Base-by-base conservation (phyloP, 805 yeast genomes). In the Wickerhamiella sergipiensis region DNA sequence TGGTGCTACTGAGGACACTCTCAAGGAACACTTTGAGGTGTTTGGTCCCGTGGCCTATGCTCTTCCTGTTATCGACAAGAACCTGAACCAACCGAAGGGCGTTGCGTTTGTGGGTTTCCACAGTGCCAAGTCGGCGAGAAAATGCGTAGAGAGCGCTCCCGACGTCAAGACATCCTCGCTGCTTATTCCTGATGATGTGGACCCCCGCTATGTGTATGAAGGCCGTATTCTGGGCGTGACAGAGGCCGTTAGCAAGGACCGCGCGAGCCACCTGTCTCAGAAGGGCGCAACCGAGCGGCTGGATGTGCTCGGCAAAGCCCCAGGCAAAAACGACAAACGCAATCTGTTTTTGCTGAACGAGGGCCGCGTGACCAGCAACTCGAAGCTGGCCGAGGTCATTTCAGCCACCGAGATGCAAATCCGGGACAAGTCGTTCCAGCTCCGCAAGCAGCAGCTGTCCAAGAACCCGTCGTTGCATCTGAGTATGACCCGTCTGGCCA, bases 11-110 rank as follows among this genome's bases (percentile, higher is more conserved):
- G 76, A 76, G 46, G 97, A 89, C 50, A 67, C 81, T 1, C 72
- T 92, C 40, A 74, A 71, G 46, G 86, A 80, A 49, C 97, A 90
- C 64, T 92, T 92, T 61, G 67, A 69, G 52, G 76, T 79, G 58
- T 88, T 92, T 64, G 98, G 98, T 12, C 76, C 84, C 6, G 87
- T 92, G 21, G 82, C 83, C 59, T 92, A 88, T 64, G 98, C 98
- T 0, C 73, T 92, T 45, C 96, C 97, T 0, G 98, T 92, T 13
- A 73, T 83, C 55, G 98, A 92, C 62, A 84, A 73, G 61, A 83
- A 73, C 50, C 81, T 95, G 2, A 95, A 94, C 6, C 70, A 85
- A 53, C 90, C 97, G 12, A 85, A 76, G 64, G 98, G 98, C 55
- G 83, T 96, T 0, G 98, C 96, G 0, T 92, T 92, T 64, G 95